These are phyloP conservation scores for Colletotrichum aenigma DNA, from an alignment of 2,329 filamentous ascomycete genomes.

Conservation along the genomic window DNA sequence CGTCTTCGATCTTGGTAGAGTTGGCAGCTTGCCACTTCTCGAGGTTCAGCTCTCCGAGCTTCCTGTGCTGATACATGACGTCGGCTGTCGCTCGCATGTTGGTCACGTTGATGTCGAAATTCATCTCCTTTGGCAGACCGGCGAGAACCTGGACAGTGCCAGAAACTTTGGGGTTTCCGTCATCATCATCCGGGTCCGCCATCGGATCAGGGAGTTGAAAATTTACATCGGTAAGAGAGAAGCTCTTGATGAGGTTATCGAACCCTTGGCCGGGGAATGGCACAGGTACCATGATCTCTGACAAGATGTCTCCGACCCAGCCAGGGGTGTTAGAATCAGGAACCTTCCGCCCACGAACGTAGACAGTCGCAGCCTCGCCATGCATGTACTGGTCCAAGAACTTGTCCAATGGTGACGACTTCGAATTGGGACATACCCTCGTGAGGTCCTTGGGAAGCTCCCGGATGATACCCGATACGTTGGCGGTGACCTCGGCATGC, in stretches of 20 bases:
- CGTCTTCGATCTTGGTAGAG: slow-evolving; percentile 70
- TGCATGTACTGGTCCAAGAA: slow-evolving; percentile 83
- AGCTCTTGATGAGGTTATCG: slow-evolving; percentile 84
- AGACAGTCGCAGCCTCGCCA: slow-evolving; percentile 78
- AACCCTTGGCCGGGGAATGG: slow-evolving; percentile 83
- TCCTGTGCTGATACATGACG: slow-evolving; percentile 77
- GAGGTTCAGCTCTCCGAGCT: slow-evolving; percentile 82
- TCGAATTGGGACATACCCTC: slow-evolving; percentile 74
- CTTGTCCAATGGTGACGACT: slow-evolving; percentile 82
- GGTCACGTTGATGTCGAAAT: slow-evolving; percentile 81
- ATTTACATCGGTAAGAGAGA: slow-evolving; percentile 83
- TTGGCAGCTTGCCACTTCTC: slow-evolving; percentile 83
- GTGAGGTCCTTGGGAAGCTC: slow-evolving; percentile 77
- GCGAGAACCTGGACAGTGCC: slow-evolving; percentile 83
- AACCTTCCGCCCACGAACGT: slow-evolving; percentile 78
- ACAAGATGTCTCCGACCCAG: slow-evolving; percentile 83
- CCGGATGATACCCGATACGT: slow-evolving; percentile 74
- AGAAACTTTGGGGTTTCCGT: slow-evolving; percentile 78
- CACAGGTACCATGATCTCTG: slow-evolving; percentile 81
- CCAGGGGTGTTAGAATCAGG: slow-evolving; percentile 71
- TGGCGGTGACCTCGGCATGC: slow-evolving; percentile 67
- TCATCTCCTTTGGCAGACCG: slow-evolving; percentile 81
- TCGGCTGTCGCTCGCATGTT: slow-evolving; percentile 78
- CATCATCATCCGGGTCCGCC: slow-evolving; percentile 74
- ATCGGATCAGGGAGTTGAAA: slow-evolving; percentile 84